These are phyloP conservation scores for Wickerhamiella sorbophila DNA, from an alignment of 805 yeast species.

Conservation along the genomic window DNA sequence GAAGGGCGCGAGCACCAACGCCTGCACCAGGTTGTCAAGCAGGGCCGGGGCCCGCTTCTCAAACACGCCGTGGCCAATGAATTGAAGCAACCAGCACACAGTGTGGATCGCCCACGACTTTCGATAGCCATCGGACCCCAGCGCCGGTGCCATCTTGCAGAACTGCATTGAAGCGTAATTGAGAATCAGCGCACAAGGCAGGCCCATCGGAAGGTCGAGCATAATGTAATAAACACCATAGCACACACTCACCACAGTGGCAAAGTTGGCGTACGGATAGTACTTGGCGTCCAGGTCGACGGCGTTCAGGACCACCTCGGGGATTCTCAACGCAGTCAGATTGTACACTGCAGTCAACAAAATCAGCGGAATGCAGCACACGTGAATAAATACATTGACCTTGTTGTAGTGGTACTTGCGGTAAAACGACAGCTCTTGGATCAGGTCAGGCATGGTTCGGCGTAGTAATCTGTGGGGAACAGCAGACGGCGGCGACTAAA, in stretches of 20 bases:
- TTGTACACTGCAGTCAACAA: slow-evolving; percentile 39
- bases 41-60: slow-evolving; percentile 81
- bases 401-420: slow-evolving; percentile 31
- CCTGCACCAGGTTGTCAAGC: slow-evolving; percentile 67
- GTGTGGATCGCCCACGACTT: slow-evolving; percentile 33
- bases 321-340: slow-evolving; percentile 21
- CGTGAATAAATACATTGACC: slow-evolving; percentile 60
- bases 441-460: slow-evolving; percentile 16
- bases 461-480: not conserved
- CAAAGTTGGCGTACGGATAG: slow-evolving; percentile 29
- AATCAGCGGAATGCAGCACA: slow-evolving; percentile 68
- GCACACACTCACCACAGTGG: slow-evolving; percentile 31
- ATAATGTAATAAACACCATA: slow-evolving; percentile 46
- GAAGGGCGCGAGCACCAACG: slow-evolving; percentile 80
- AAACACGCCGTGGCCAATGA: slow-evolving; percentile 72
- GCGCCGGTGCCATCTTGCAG: slow-evolving; percentile 19
- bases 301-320: slow-evolving; percentile 6
- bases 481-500: no score
- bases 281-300: slow-evolving; percentile 7
- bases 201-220: slow-evolving; percentile 40
- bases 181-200: slow-evolving; percentile 31
- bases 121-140: slow-evolving; percentile 20
- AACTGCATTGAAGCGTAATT: slow-evolving; percentile 20
- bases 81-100: slow-evolving; percentile 66
- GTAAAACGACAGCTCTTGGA: slow-evolving; percentile 48